Conservation (phyloP, 208 protist species). For the Crithidia thermophila region DNA sequence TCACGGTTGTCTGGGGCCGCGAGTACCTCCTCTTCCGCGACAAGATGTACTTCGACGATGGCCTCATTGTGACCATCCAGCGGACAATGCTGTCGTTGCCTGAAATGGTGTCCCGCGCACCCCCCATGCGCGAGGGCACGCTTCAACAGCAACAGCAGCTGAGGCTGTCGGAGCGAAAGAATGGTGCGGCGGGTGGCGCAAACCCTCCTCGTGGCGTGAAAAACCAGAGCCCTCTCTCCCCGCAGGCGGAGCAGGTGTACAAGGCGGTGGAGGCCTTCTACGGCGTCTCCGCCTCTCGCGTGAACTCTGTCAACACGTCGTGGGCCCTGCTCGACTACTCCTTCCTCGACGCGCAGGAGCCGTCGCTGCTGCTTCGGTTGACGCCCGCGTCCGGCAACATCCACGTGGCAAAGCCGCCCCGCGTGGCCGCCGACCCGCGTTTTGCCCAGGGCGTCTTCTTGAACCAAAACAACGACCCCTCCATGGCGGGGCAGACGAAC, state of each 20-base stretch:
- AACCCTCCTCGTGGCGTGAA: not conserved
- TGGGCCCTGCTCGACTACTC: conserved; percentile 64
- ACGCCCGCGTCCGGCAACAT: conserved; percentile 47
- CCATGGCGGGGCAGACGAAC: conserved; percentile 7
- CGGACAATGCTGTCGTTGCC: conserved; percentile 65
- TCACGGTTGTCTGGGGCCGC: conserved; percentile 69
- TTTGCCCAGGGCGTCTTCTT: conserved; percentile 76
- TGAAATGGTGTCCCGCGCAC: conserved; percentile 56
- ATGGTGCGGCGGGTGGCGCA: not conserved
- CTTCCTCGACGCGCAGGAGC: conserved; percentile 40
- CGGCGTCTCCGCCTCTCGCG: conserved; percentile 38
- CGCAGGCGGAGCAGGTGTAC: conserved; percentile 33
- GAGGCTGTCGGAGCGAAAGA: conserved; percentile 8
- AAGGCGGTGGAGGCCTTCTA: conserved; percentile 55
- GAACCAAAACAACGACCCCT: conserved; percentile 71
- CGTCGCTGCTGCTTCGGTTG: conserved; percentile 43
- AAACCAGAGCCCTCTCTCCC: not conserved
- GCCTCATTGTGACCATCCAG: conserved; percentile 76
- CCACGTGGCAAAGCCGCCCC: conserved; percentile 36
- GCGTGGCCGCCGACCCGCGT: conserved; percentile 47
- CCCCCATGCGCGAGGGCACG: too few relatives aligned
- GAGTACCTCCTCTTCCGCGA: conserved; percentile 75
- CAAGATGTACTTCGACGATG: conserved; percentile 81
- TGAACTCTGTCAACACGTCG: conserved; percentile 38
- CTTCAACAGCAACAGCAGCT: conserved; percentile 20